Evolutionary conservation across 2,329 filamentous ascomycete genomes (phyloP), one percentile per base, ranked within the genome.

Genomic region (Pseudogymnoascus sp.): DNA sequence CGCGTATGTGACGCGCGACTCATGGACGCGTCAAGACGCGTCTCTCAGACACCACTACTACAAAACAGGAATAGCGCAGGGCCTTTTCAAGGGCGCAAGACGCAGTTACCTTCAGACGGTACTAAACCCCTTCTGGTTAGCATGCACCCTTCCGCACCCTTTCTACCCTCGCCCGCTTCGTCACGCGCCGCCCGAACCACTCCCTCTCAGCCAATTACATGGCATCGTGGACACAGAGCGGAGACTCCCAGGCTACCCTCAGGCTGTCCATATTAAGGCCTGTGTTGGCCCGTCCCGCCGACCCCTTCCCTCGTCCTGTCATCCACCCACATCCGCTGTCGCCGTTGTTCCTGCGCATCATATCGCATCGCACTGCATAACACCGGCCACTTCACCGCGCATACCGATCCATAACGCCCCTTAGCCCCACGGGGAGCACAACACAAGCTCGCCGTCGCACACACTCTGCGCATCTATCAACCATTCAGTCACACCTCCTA

Each of bases 311-410:
- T 54, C 47, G 47, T 54, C 47, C 47, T 54, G 47, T 54, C 29
- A 54, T 54, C 47, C 29, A 54, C 47, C 47, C 47, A 54, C 47
- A 33, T 54, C 47, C 47, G 29, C 10, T 54, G 47, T 54, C 21
- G 21, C 47, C 47, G 29, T 54, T 54, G 47, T 54, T 54, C 47
- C 47, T 54, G 47, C 47, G 47, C 47, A 54, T 54, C 47, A 54
- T 54, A 54, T 54, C 47, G 47, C 47, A 54, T 54, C 47, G 29
- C 47, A 54, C 29, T 54, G 47, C 47, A 54, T 54, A 54, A 54
- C 29, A 54, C 44, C 26, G 44, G 44, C 29, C 44, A 54, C 29
- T 54, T 54, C 29, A 54, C 10, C 5, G 29, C 47, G 29, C 47
- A 54, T 54, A 54, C 35, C 29, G 47, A 54, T 33, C 47, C 9